phyloP scores from a whole-genome alignment of 257 asterid genomes.

The Nicotiana sylvestris region DNA sequence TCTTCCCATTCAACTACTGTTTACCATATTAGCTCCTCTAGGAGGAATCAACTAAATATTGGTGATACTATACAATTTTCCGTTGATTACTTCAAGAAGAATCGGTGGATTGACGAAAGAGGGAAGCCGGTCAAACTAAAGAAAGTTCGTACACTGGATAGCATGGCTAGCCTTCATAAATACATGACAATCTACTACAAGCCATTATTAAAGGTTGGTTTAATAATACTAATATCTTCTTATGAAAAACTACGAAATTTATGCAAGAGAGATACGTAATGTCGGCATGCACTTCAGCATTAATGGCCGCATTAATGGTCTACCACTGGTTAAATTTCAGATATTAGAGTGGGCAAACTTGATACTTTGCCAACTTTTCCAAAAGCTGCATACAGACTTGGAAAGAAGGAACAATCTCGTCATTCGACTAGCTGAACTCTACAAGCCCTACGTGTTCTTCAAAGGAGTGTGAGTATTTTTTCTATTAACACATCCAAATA shows the following conservation, averaged over 20 bases:
- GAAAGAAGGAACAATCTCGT: not conserved
- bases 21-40: not conserved
- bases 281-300: no score
- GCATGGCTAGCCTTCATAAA: constrained; percentile 13
- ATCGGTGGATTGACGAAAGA: not conserved
- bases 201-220: constrained; percentile 18
- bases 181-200: constrained; percentile 6
- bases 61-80: not conserved
- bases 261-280: not conserved
- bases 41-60: not conserved
- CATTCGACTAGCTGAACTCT: constrained; percentile 8
- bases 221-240: not conserved
- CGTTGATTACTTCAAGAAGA: not conserved
- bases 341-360: constrained; percentile 11
- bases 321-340: not conserved
- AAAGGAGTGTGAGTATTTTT: constrained; percentile 14
- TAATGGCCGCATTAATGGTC: no score
- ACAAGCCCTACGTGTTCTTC: constrained; percentile 11
- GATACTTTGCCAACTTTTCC: constrained; percentile 14
- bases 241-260: not conserved
- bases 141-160: not conserved
- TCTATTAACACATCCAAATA: no score
- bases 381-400: not conserved
- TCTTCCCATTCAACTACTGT: not conserved
- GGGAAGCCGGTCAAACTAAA: constrained; percentile 11